phyloP scores from a whole-genome alignment of 1,284 basidiomycete genomes.

The Cutaneotrichosporon sp. region DNA sequence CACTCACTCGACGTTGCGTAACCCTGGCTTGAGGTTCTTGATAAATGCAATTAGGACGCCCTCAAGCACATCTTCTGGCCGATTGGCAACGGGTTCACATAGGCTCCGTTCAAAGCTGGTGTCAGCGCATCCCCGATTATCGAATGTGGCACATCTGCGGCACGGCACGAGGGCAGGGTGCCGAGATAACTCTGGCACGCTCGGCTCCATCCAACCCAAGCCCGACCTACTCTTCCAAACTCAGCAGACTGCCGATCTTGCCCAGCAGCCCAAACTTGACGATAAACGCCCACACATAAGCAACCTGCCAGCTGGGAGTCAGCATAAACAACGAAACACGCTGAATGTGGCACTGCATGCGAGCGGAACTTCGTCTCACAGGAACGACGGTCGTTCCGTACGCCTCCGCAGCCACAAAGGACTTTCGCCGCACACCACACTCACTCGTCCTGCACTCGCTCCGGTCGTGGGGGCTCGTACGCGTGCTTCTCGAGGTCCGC shows the following conservation, averaged over 20 bases:
- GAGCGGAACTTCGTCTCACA: too few relatives aligned
- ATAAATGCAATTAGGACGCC: conserved; percentile 40
- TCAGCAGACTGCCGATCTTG: conserved; percentile 32
- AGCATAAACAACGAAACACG: too few relatives aligned
- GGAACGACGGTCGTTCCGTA: too few relatives aligned
- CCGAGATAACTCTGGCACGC: too few relatives aligned
- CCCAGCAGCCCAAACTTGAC: conserved; percentile 36
- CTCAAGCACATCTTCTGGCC: conserved; percentile 45
- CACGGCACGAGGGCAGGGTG: neutral
- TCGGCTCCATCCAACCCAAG: neutral
- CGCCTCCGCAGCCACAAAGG: too few relatives aligned
- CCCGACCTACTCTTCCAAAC: conserved; percentile 38
- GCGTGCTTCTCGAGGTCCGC: conserved; percentile 30
- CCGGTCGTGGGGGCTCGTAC: conserved; percentile 20
- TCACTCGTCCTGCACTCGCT: conserved; percentile 36
- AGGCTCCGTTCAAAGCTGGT: conserved; percentile 40
- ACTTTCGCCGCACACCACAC: too few relatives aligned
- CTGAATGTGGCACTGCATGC: neutral
- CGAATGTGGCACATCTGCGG: conserved; percentile 14
- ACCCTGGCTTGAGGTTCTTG: conserved; percentile 25
- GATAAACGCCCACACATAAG: conserved; percentile 45
- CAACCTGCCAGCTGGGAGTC: conserved; percentile 42
- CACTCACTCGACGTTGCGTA: conserved; percentile 8
- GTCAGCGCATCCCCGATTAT: neutral
- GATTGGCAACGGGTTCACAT: conserved; percentile 34